Base-by-base conservation (phyloP, 345 rosid species). In the Hibiscus trionum region DNA sequence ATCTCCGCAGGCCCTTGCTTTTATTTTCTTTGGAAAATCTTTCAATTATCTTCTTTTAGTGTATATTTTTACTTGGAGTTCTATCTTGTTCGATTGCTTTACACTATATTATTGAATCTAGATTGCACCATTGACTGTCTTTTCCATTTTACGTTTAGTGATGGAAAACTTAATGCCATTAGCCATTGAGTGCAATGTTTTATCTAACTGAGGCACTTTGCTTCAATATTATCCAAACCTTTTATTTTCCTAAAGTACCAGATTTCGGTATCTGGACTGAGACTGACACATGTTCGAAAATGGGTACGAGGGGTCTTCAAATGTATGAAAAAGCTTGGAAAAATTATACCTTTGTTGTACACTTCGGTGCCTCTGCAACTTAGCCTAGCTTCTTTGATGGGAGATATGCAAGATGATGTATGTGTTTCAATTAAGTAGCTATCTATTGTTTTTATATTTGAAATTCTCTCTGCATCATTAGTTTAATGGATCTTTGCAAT, bases 1-100 rank as follows among this genome's bases (percentile, higher is more conserved):
- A 37, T 37, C 42, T 37, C 46, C 11, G 46, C 46, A 42, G 5
- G 53, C 89, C 21, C 24, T 27, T n/a, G 6, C 66, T 9, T 69
- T 29, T 57, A 2, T n/a, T 72, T 24, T 10, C 27, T 50, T 19
- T 61, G 11, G 6, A 35, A 61, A 37, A 9, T 15, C 9, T 60
- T 77, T 33, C 2, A 44, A 35, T 55, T 63, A 3, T 68, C 57
- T 19, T 52, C 8, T 5, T 47, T 21, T 47, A 53, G 4, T 31
- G 24, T n/a, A 3, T 26, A 5, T 50, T 47, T 47, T 42, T 52
- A 16, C 4, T 31, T 17, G 8, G 67, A 2, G 16, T 37, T 37
- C 10, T 1, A 63, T 37, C 27, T 63, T 63, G 15, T 17, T 17
- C 16, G 19, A 26, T 11, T 39, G 42, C 42, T 37, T 37, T 37